Base-by-base conservation (phyloP, 2,329 filamentous ascomycete species). In the Clonostachys chloroleuca region DNA sequence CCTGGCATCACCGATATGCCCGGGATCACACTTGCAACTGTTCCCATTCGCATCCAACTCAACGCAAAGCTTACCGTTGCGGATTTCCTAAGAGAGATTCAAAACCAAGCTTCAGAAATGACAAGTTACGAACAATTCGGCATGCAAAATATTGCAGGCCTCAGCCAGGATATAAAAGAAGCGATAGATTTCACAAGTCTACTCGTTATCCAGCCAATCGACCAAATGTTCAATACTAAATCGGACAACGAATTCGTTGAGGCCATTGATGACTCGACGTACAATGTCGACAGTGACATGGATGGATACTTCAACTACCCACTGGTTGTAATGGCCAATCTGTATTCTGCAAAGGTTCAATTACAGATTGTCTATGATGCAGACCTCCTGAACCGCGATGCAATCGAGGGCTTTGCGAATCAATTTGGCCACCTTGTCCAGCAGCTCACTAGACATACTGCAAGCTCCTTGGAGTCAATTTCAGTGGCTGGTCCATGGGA, bases 71-170 rank as follows among this genome's bases (percentile, higher is more conserved):
- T 48, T 20, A 46, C 41, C 20, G 45, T 54, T 10, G 40, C 45
- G 18, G 39, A 53, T 18, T 54, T 49, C 41, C 37, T 49, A n/a
- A 13, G 30, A n/a, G 30, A 30, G 8, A 36, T 52, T 12, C 47
- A 52, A 16, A 34, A 39, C 17, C 48, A 56, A 37, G 34, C 35
- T 14, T 35, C 41, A 8, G 43, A 46, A 14, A 51, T 52, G 45
- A 50, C 52, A n/a, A 43, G 46, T 1, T 49, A 49, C 20, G 50
- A 56, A 35, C 52, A 55, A n/a, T 49, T 33, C 10, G 56, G 56
- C 14, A 50, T 59, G 7, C 53, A 52, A 14, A 49, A 51, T 37
- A 55, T 58, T 20, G 34, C 36, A 14, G 46, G 47, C 30, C 37
- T 54, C 12, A 49, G 43, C 40, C n/a, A 44, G 8, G 48, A 40